phyloP scores from a whole-genome alignment of 2,329 filamentous ascomycete species.

The Cadophora gregata region DNA sequence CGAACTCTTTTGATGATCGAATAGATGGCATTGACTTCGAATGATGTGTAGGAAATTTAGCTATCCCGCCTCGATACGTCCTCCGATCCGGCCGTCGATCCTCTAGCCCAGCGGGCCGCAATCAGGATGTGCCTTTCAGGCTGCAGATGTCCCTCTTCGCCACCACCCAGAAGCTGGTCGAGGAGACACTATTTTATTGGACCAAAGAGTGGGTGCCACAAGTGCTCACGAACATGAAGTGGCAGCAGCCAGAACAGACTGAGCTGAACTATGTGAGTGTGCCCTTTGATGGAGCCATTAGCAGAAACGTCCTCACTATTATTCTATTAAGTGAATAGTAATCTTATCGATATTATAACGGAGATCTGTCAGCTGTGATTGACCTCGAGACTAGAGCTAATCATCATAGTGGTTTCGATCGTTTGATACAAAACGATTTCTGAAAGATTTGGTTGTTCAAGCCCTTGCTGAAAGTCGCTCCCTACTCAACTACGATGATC shows the following conservation, averaged over 20 bases:
- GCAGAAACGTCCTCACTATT: too few relatives aligned
- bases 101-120: neutral
- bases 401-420: neutral
- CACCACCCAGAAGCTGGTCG: slow-evolving; percentile 16
- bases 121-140: neutral
- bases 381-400: neutral
- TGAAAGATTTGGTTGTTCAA: neutral
- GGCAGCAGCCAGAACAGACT: slow-evolving; percentile 12
- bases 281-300: neutral
- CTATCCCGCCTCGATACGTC: neutral
- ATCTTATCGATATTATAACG: too few relatives aligned
- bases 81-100: neutral
- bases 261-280: slow-evolving; percentile 15
- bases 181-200: slow-evolving; percentile 19
- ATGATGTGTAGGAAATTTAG: neutral
- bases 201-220: slow-evolving; percentile 10
- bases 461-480: neutral
- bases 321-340: too few relatives aligned
- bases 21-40: neutral
- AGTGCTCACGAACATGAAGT: neutral
- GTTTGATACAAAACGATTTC: neutral
- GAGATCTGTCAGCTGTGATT: too few relatives aligned
- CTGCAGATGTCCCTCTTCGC: neutral
- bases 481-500: neutral
- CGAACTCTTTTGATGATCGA: neutral